Percentiles rank a stretch among this genome's conserved stretches.
Conservation (phyloP, 2,329 filamentous ascomycete genomes). For the Periconia digitata region DNA sequence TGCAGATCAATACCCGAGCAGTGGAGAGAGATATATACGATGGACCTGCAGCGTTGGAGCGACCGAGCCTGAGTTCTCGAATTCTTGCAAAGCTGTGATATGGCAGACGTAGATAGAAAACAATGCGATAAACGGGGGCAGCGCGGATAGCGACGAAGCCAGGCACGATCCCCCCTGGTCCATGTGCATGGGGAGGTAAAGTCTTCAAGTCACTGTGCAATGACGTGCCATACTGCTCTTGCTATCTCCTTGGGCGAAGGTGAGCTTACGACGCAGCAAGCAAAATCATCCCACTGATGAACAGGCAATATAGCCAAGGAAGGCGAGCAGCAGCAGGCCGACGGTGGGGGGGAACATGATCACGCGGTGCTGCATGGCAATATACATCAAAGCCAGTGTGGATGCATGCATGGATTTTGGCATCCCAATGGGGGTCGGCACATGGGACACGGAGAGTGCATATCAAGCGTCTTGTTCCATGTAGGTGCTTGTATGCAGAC, state of each 20-base stretch:
- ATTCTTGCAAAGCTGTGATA: constrained; percentile 44
- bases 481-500: too few relatives aligned
- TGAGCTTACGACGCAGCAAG: background rate
- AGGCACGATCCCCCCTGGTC: too few relatives aligned
- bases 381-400: constrained; percentile 7
- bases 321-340: background rate
- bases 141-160: too few relatives aligned
- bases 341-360: background rate
- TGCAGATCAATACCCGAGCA: constrained; percentile 75
- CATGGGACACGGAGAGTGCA: too few relatives aligned
- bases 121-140: background rate
- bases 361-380: constrained; percentile 6
- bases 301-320: background rate
- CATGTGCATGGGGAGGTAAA: background rate
- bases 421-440: too few relatives aligned
- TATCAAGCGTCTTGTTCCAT: too few relatives aligned
- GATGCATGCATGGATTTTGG: constrained; percentile 1
- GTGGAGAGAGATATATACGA: constrained; percentile 88
- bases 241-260: background rate
- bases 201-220: background rate
- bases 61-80: constrained; percentile 44
- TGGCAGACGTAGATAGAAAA: background rate
- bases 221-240: background rate
- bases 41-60: constrained; percentile 68
- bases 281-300: background rate